These are phyloP conservation scores for Lachnellula occidentalis DNA, from an alignment of 2,329 filamentous ascomycete genomes.

Conservation along the genomic window DNA sequence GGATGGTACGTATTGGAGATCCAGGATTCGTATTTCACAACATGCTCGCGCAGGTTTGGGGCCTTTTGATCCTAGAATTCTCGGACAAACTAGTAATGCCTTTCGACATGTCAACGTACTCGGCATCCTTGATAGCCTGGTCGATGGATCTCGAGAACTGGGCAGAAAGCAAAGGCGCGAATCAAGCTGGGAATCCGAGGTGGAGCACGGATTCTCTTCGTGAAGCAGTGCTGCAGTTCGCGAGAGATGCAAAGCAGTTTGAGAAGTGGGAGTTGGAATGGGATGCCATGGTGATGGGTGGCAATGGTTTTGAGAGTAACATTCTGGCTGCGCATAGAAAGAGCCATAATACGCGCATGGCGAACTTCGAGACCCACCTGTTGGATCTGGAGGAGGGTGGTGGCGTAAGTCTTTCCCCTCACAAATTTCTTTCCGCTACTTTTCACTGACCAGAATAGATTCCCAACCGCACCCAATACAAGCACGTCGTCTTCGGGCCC, in stretches of 20 bases:
- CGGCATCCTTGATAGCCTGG: constrained; percentile 57
- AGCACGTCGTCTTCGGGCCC: constrained; percentile 85
- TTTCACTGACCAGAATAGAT: constrained; percentile 45
- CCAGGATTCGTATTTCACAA: constrained; percentile 78
- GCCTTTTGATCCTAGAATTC: constrained; percentile 78
- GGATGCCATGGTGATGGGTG: constrained; percentile 65
- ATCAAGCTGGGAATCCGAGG: constrained; percentile 40
- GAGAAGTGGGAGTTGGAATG: constrained; percentile 72
- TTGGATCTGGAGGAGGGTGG: constrained; percentile 67
- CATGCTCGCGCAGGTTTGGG: constrained; percentile 71
- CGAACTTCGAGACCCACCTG: constrained; percentile 74
- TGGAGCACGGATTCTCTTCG: constrained; percentile 46
- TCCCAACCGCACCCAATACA: constrained; percentile 85
- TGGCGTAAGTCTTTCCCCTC: constrained; percentile 56
- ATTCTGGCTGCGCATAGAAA: constrained; percentile 62
- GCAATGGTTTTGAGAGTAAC: constrained; percentile 71
- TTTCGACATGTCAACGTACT: constrained; percentile 74
- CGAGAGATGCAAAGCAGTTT: constrained; percentile 57
- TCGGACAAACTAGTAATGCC: constrained; percentile 76
- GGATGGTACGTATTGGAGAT: constrained; percentile 76
- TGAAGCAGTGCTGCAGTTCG: constrained; percentile 57
- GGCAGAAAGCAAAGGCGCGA: constrained; percentile 50
- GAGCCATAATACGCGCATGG: constrained; percentile 74
- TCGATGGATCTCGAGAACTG: constrained; percentile 62
- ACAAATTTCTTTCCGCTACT: not conserved